These are phyloP conservation scores for Boechera retrofracta DNA, from an alignment of 345 rosid genomes.

Conservation along the genomic window DNA sequence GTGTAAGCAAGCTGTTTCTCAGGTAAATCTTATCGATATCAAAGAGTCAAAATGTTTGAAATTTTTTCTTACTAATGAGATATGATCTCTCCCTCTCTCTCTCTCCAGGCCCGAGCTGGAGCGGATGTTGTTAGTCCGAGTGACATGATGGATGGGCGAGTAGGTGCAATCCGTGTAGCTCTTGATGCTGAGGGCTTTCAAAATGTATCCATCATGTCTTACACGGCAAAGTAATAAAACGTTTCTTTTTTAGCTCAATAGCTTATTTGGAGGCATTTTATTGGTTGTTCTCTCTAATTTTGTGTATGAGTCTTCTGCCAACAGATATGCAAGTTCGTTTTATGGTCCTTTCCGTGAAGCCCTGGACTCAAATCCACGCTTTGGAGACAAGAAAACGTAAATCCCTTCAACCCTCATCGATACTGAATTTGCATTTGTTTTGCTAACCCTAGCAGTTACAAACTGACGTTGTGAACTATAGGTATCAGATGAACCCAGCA, in stretches of 20 bases:
- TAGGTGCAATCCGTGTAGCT: slow-evolving; percentile 87
- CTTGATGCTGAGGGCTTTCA: slow-evolving; percentile 95
- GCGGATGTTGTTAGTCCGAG: slow-evolving; percentile 99
- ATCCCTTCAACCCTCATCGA: slow-evolving; percentile 17
- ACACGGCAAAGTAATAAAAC: slow-evolving; percentile 83
- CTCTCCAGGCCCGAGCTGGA: slow-evolving; percentile 83
- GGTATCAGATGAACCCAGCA: slow-evolving; percentile 98
- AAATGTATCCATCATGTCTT: slow-evolving; percentile 95
- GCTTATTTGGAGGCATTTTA: slow-evolving; percentile 7
- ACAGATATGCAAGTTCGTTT: slow-evolving; percentile 94
- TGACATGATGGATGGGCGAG: slow-evolving; percentile 99
- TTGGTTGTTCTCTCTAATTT: slow-evolving; percentile 19
- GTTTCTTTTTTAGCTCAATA: neutral
- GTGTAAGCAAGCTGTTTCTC: slow-evolving; percentile 49
- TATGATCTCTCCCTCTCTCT: neutral
- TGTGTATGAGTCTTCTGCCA: slow-evolving; percentile 18
- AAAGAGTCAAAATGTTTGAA: neutral
- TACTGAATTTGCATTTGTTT: slow-evolving; percentile 12
- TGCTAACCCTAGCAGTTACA: slow-evolving; percentile 36
- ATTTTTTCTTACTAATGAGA: neutral
- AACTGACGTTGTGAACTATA: slow-evolving; percentile 47
- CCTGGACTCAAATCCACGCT: slow-evolving; percentile 89
- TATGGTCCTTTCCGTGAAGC: slow-evolving; percentile 99
- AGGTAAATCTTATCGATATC: slow-evolving; percentile 17
- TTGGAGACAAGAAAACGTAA: slow-evolving; percentile 95